Percentiles rank a stretch among this genome's conserved stretches.
Conservation (phyloP, 176 grass and related monocot species). For the Triticum aestivum region DNA sequence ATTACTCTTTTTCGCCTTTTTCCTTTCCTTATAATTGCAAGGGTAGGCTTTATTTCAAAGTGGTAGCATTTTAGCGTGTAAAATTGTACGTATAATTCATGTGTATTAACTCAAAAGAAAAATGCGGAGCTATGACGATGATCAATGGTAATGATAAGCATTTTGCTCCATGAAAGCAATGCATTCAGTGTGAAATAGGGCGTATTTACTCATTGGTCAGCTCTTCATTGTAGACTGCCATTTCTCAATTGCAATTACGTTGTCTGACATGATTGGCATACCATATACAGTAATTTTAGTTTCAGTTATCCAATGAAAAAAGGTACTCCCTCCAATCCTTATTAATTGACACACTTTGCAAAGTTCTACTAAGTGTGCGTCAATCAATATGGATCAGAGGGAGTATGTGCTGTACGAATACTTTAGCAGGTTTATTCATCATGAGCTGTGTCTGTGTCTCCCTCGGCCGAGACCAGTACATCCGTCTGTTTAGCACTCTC, state of each 20-base stretch:
- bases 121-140: conserved; percentile 1
- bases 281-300: background rate
- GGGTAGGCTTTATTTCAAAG: conserved; percentile 31
- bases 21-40: background rate
- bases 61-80: conserved; percentile 47
- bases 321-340: too few species aligned
- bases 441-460: background rate
- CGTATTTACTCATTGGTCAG: background rate
- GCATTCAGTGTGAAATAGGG: background rate
- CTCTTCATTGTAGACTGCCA: background rate
- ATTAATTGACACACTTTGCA: too few species aligned
- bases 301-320: background rate
- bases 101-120: conserved; percentile 29
- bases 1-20: conserved; percentile 20
- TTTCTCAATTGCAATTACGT: background rate
- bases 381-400: too few species aligned
- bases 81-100: conserved; percentile 44
- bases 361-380: too few species aligned
- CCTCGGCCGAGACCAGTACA: too few species aligned
- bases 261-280: background rate
- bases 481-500: too few species aligned
- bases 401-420: background rate
- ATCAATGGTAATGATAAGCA: conserved; percentile 26
- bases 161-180: conserved; percentile 31
- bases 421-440: background rate